phyloP scores from a whole-genome alignment of 1,284 basidiomycete species.

The Moesziomyces sp. region DNA sequence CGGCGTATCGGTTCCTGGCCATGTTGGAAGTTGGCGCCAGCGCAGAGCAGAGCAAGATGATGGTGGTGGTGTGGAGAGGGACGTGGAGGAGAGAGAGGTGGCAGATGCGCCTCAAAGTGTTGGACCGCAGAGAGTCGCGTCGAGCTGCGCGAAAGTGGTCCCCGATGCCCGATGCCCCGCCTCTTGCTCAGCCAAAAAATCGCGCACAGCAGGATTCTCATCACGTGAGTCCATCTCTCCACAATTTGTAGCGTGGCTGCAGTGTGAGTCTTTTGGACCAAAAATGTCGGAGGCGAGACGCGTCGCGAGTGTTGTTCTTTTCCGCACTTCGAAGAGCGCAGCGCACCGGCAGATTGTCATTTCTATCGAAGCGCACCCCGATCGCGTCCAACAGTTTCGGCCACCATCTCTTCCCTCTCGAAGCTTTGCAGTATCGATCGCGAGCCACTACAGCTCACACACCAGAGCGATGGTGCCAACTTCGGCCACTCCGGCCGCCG shows the following conservation, averaged over 20 bases:
- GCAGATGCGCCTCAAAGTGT: neutral
- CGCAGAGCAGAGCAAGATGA: neutral
- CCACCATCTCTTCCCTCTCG: conserved; percentile 15
- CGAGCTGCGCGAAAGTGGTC: neutral
- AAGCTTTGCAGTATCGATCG: neutral
- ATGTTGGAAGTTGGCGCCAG: conserved; percentile 7
- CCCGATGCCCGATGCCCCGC: neutral
- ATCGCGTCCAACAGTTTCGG: neutral
- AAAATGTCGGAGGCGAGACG: conserved; percentile 10
- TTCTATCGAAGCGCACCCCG: conserved; percentile 4
- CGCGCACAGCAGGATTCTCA: neutral
- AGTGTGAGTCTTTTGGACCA: neutral
- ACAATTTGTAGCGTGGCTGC: neutral
- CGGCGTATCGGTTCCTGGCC: conserved; percentile 30
- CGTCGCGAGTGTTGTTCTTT: conserved; percentile 47
- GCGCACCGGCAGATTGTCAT: neutral
- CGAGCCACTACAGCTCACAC: conserved; percentile 2
- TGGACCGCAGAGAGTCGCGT: neutral
- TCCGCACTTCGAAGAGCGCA: too few species aligned
- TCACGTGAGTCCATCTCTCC: conserved; percentile 20
- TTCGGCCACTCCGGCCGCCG: neutral
- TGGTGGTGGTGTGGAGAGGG: neutral
- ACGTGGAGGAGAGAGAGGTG: neutral
- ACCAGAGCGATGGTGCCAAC: conserved; percentile 1
- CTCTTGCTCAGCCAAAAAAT: too few species aligned